Evolutionary conservation across 164 flowering plant genomes (phyloP), one percentile per base, ranked within the genome.

Genomic region (Stephania japonica): DNA sequence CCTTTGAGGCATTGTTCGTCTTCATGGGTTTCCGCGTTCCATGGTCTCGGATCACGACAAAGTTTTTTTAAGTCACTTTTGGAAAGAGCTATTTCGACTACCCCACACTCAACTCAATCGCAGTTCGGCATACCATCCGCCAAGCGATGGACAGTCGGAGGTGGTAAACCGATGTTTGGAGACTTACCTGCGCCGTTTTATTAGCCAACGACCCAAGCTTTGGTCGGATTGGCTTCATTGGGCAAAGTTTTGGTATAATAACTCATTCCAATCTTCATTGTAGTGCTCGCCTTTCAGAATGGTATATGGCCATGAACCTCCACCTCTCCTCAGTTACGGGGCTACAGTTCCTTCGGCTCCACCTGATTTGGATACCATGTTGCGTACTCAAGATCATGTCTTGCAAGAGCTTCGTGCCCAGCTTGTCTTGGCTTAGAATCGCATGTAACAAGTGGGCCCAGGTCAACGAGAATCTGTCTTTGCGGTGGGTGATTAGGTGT

Each of bases 231-330:
- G 3, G 1, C 6, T 13, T 12, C 44, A 10, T 67, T 67, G 69
- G 69, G 69, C 25, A 14, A 44, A 67, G 19, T 67, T 14, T 67
- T 67, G 69, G n/a, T 67, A 67, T 23, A 67, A 67, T 13, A 67
- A 1, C 2, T 8, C 24, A 3, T 67, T 11, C 21, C 47, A 67
- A 7, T 3, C 43, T 7, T 32, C 69, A 3, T 13, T 23, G 4
- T 6, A 44, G 11, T 27, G 7, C 12, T 27, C 69, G 4, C 69
- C 69, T 6, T 27, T 67, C 19, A 4, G 38, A 67, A n/a, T 26
- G 3, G 12, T 67, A 2, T 67, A 67, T 41, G 42, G 69, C 7
- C 19, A 14, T 13, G 7, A 7, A 26, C 69, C 69, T 10, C 69
- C 69, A 32, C 3, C 68, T 5, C 5, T 65, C 4, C 68, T 26